phyloP scores from a whole-genome alignment of 2,329 filamentous ascomycete species.

The Coniochaeta prunicola region DNA sequence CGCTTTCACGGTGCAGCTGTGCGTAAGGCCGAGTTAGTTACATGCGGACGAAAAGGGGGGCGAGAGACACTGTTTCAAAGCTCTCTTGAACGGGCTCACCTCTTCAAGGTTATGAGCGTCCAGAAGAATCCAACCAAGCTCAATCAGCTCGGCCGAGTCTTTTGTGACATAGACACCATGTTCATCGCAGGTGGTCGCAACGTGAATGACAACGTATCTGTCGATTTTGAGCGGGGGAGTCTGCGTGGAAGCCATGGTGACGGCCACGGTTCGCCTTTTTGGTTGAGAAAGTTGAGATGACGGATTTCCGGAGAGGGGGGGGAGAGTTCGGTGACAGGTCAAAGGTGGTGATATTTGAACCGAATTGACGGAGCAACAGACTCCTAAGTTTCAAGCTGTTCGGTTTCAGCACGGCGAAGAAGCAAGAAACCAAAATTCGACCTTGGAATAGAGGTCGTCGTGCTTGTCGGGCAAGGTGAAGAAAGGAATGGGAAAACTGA shows the following conservation, averaged over 20 bases:
- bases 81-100: conserved; percentile 46
- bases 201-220: conserved; percentile 96
- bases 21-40: conserved; percentile 10
- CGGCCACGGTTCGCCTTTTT: conserved; percentile 5
- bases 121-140: conserved; percentile 95
- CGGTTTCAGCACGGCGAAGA: background rate
- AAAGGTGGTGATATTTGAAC: background rate
- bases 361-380: background rate
- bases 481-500: conserved; percentile 1
- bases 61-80: conserved; percentile 8
- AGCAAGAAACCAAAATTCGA: background rate
- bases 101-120: conserved; percentile 89
- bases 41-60: conserved; percentile 9
- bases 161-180: conserved; percentile 99
- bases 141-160: conserved; percentile 98
- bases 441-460: background rate
- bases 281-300: conserved; percentile 1
- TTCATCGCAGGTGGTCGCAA: conserved; percentile 97
- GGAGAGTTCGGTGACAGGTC: background rate
- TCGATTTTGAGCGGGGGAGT: conserved; percentile 68
- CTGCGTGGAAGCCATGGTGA: conserved; percentile 38
- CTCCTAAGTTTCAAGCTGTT: background rate
- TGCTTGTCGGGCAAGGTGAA: background rate
- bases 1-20: conserved; percentile 89
- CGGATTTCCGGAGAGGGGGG: background rate